Evolutionary conservation across 2,329 filamentous ascomycete genomes (phyloP).

Genomic region (Paraphoma chrysanthemicola): DNA sequence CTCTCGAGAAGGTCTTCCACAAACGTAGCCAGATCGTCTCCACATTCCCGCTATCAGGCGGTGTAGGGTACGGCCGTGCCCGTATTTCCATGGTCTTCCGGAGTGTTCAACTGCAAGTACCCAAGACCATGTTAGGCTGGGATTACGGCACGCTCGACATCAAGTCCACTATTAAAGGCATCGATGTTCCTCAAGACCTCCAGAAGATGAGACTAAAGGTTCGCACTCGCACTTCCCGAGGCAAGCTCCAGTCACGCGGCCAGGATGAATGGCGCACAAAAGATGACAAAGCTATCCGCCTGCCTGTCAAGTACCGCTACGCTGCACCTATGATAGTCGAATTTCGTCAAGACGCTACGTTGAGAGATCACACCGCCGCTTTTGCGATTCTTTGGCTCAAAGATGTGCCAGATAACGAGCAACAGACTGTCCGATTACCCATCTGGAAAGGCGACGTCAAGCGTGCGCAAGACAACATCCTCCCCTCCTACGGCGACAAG

Average conservation of each 20-base stretch:
- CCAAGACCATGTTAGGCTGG: conserved; percentile 69
- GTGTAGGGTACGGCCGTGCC: conserved; percentile 73
- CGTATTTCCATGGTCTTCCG: conserved; percentile 77
- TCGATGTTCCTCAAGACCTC: conserved; percentile 59
- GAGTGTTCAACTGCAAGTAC: conserved; percentile 69
- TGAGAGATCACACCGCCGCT: conserved; percentile 64
- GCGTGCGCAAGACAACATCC: conserved; percentile 57
- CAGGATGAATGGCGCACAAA: conserved; percentile 60
- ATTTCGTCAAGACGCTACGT: conserved; percentile 63
- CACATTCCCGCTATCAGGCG: conserved; percentile 72
- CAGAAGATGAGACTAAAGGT: conserved; percentile 64
- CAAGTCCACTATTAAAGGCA: conserved; percentile 58
- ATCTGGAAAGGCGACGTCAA: conserved; percentile 72
- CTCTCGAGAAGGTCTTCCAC: conserved; percentile 67
- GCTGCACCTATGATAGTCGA: conserved; percentile 62
- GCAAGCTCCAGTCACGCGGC: conserved; percentile 62
- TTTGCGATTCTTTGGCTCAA: conserved; percentile 73
- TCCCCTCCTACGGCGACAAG: conserved; percentile 62
- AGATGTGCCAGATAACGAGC: conserved; percentile 72
- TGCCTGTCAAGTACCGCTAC: conserved; percentile 70
- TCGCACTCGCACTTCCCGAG: conserved; percentile 63
- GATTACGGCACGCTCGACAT: conserved; percentile 75
- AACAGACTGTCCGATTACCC: conserved; percentile 63
- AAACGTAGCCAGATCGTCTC: conserved; percentile 70
- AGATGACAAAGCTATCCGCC: conserved; percentile 52